Percentiles rank a stretch among this genome's conserved stretches.
These are phyloP conservation scores for Cercospora zeae-maydis DNA, from an alignment of 2,329 filamentous ascomycete species.

Conservation along the genomic window DNA sequence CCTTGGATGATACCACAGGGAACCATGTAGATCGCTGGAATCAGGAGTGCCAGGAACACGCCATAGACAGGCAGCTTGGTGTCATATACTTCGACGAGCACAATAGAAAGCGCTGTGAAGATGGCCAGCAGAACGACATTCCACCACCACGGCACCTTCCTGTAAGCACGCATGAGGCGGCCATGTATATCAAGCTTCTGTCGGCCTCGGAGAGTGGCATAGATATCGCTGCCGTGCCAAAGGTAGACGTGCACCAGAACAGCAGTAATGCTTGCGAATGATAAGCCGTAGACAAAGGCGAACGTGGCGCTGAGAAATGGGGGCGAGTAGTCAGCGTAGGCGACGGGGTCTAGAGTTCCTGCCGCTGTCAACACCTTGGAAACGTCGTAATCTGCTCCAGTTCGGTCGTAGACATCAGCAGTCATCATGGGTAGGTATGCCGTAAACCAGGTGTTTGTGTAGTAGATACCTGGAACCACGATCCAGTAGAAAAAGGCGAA, in stretches of 20 bases:
- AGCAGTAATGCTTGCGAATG: constrained; percentile 39
- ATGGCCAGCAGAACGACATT: constrained; percentile 27
- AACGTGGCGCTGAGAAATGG: constrained; percentile 40
- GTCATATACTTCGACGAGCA: constrained; percentile 29
- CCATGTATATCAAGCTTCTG: constrained; percentile 54
- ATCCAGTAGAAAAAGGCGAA: constrained; percentile 45
- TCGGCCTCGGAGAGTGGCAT: constrained; percentile 26
- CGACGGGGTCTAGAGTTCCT: constrained; percentile 26
- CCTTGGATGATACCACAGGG: constrained; percentile 92
- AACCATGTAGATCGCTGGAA: constrained; percentile 79
- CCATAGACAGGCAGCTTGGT: constrained; percentile 69
- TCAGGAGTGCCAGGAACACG: constrained; percentile 70
- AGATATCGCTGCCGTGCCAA: constrained; percentile 39
- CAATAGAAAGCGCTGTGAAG: constrained; percentile 29
- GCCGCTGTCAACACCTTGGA: constrained; percentile 64
- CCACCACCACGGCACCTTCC: constrained; percentile 77
- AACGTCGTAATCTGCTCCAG: constrained; percentile 74
- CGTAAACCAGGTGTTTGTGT: constrained; percentile 63
- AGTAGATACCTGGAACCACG: constrained; percentile 44
- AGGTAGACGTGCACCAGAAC: constrained; percentile 38
- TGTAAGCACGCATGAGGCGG: constrained; percentile 76
- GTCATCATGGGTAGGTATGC: constrained; percentile 86
- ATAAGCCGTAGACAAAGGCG: constrained; percentile 39
- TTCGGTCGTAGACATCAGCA: constrained; percentile 80
- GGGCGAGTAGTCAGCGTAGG: constrained; percentile 43